Evolutionary conservation across 768 basidiomycete genomes (phyloP).

Genomic region (Boletus pseudopeckii): DNA sequence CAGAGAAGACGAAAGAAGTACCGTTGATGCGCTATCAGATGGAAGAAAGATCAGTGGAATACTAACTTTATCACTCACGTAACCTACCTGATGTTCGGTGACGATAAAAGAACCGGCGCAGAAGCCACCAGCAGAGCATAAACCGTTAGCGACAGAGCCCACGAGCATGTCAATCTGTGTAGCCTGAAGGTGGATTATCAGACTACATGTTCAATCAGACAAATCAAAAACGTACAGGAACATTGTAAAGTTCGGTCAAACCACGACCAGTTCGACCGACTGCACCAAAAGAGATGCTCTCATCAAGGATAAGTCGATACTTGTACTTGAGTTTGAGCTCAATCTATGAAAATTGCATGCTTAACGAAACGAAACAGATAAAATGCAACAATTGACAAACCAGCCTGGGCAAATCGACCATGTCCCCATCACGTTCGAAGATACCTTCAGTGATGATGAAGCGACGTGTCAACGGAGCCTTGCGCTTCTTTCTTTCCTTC

Average conservation of each 20-base stretch:
- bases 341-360: slow-evolving; percentile 49
- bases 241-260: slow-evolving; percentile 90
- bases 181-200: slow-evolving; percentile 46
- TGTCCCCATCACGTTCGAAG: slow-evolving; percentile 90
- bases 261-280: slow-evolving; percentile 94
- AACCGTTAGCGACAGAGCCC: slow-evolving; percentile 81
- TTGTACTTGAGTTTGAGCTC: slow-evolving; percentile 96
- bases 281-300: slow-evolving; percentile 89
- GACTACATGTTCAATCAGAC: not conserved
- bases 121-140: slow-evolving; percentile 88
- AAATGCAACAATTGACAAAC: slow-evolving; percentile 43
- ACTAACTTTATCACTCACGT: not conserved
- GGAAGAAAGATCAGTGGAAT: not conserved
- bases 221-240: slow-evolving; percentile 59
- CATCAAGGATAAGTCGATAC: slow-evolving; percentile 92
- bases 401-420: slow-evolving; percentile 88
- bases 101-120: slow-evolving; percentile 85
- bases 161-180: slow-evolving; percentile 92
- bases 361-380: not conserved
- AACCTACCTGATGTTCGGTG: slow-evolving; percentile 78
- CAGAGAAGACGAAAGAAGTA: slow-evolving; percentile 93
- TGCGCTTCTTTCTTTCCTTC: slow-evolving; percentile 85
- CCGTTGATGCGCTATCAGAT: slow-evolving; percentile 83
- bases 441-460: slow-evolving; percentile 98
- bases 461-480: slow-evolving; percentile 75